Conservation (phyloP, 371 early-diverging fungal genomes). For the Mortierella sp. region DNA sequence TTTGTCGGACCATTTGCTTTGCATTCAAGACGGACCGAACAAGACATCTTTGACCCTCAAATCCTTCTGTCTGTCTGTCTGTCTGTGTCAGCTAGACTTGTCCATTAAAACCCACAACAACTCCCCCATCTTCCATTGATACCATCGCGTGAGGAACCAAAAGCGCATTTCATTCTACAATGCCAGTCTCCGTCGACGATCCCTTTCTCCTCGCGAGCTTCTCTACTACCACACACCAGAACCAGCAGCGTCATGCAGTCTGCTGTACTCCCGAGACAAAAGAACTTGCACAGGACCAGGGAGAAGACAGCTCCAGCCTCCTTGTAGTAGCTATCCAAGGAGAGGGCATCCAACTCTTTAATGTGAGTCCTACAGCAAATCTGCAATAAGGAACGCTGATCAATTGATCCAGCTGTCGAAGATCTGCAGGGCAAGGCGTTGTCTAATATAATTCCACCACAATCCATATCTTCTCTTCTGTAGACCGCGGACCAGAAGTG, state of each 20-base stretch:
- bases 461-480: not conserved
- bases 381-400: not conserved
- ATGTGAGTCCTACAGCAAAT: conserved; percentile 51
- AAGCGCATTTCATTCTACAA: conserved; percentile 29
- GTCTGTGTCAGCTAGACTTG: not conserved
- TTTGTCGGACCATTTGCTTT: conserved; percentile 35
- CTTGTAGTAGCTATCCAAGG: conserved; percentile 71
- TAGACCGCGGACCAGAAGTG: conserved; percentile 73
- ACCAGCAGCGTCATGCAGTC: conserved; percentile 57
- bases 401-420: not conserved
- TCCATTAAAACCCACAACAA: not conserved
- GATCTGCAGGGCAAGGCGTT: not conserved
- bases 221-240: conserved; percentile 59
- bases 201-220: conserved; percentile 71
- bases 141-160: not conserved
- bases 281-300: conserved; percentile 22
- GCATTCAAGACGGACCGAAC: conserved; percentile 1
- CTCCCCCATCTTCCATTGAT: not conserved
- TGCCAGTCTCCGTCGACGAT: conserved; percentile 73
- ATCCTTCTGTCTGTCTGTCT: not conserved
- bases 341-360: conserved; percentile 71
- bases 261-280: conserved; percentile 55
- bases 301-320: conserved; percentile 47
- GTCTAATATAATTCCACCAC: not conserved
- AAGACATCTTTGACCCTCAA: not conserved